A percentile compares a stretch with the other conserved stretches of the same genome.
Evolutionary conservation across 192 early-diverging fungal species (phyloP).

Genomic region (Dissophora globulifera): DNA sequence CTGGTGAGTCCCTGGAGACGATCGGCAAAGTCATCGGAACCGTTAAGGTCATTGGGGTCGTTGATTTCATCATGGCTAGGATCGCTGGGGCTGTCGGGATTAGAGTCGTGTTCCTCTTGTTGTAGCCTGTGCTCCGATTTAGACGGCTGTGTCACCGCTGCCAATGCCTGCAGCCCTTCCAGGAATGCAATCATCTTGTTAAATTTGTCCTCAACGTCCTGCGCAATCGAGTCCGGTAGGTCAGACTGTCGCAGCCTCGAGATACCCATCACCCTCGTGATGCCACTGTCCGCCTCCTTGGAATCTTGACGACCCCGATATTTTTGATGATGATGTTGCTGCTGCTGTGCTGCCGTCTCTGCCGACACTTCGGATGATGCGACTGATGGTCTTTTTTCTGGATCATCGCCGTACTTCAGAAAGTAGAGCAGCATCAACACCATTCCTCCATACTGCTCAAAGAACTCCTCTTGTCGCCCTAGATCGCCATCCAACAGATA

Average conservation of each 20-base stretch:
- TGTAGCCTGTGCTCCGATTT: too few species aligned
- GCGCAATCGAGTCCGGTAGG: constrained; percentile 30
- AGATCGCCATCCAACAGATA: constrained; percentile 33
- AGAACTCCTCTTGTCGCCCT: constrained; percentile 30
- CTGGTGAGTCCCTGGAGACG: constrained; percentile 20
- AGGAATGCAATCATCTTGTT: constrained; percentile 37
- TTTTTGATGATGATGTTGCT: constrained; percentile 3
- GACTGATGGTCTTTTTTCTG: neutral
- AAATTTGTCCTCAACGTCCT: constrained; percentile 19
- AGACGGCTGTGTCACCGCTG: neutral
- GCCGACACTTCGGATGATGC: neutral
- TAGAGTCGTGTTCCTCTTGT: too few species aligned
- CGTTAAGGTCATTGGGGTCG: too few species aligned
- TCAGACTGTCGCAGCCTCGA: constrained; percentile 19
- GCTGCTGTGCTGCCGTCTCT: neutral
- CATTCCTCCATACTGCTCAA: constrained; percentile 25
- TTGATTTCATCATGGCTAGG: too few species aligned
- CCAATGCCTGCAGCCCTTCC: constrained; percentile 2
- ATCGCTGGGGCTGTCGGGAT: too few species aligned
- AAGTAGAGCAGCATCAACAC: constrained; percentile 32
- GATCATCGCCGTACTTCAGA: constrained; percentile 36
- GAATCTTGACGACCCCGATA: neutral
- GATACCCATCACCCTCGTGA: constrained; percentile 13
- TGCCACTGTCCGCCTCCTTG: neutral
- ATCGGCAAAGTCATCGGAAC: too few species aligned